Evolutionary conservation across 1,284 basidiomycete species (phyloP).

Genomic region (Puccinia triticina): DNA sequence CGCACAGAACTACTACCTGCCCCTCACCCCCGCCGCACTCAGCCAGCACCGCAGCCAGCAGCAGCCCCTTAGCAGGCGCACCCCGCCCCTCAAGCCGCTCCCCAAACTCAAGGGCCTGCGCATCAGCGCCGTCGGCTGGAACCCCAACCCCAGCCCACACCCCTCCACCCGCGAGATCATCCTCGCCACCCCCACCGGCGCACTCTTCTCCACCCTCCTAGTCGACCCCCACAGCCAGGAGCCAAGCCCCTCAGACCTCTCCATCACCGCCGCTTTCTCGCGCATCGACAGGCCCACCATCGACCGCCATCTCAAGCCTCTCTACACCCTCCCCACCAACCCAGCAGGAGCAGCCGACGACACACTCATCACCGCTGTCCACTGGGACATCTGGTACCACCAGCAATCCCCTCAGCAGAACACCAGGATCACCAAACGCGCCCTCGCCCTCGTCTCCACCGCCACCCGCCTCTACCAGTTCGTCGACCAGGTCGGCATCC

Average conservation of each 20-base stretch:
- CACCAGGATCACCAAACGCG: constrained; percentile 54
- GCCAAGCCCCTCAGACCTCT: constrained; percentile 79
- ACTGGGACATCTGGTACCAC: constrained; percentile 44
- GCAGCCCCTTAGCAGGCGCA: constrained; percentile 66
- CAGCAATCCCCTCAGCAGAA: constrained; percentile 48
- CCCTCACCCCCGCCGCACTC: constrained; percentile 26
- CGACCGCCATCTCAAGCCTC: constrained; percentile 52
- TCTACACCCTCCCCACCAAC: constrained; percentile 61
- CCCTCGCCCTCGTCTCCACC: constrained; percentile 63
- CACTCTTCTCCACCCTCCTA: constrained; percentile 76
- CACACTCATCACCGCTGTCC: constrained; percentile 70
- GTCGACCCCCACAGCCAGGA: constrained; percentile 86
- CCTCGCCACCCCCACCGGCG: constrained; percentile 81
- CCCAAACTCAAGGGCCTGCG: constrained; percentile 78
- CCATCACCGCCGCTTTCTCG: constrained; percentile 65
- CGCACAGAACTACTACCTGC: constrained; percentile 93
- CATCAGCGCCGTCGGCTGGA: constrained; percentile 93
- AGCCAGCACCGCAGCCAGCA: constrained; percentile 40
- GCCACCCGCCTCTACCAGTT: constrained; percentile 65
- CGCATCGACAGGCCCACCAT: constrained; percentile 56
- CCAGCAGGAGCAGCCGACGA: constrained; percentile 75
- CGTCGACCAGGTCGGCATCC: constrained; percentile 44
- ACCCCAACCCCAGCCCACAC: constrained; percentile 62
- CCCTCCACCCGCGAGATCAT: constrained; percentile 78
- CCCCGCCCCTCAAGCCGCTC: constrained; percentile 72